Evolutionary conservation across 768 basidiomycete species (phyloP), one percentile per base, ranked within the genome.

Genomic region (Pleurotus djamor): DNA sequence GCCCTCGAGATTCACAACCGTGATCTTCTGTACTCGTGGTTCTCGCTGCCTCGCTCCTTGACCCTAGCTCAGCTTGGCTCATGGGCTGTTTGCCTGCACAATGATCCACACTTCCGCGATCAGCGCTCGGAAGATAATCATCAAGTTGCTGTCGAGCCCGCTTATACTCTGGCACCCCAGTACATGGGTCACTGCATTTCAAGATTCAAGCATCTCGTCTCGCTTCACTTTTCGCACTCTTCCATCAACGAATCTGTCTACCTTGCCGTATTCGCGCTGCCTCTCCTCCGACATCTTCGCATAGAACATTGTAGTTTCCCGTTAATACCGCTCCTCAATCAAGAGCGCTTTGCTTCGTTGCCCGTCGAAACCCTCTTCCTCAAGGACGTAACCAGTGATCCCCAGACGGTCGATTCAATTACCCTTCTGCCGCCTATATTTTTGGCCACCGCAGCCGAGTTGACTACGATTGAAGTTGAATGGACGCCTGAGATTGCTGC

Each of bases 31-130:
- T 43, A 37, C 37, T 44, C 16, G 14, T 44, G 36, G 54, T 56
- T 45, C 41, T 8, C n/a, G 9, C 14, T 56, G 33, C 54, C 54
- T 12, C 36, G 54, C 41, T 43, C 16, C 38, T 38, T 56, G n/a
- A 56, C 54, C 37, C 41, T 56, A 28, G 54, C 54, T 43, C 37
- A 56, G 41, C 41, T n/a, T 43, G 41, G n/a, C 41, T 47, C 38
- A 41, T 4, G 38, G 4, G 2, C 38, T n/a, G 9, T n/a, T 47
- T 17, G 3, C 45, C 13, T 17, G 14, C 16, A 7, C n/a, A 41
- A 47, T 47, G 45, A 47, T 47, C 7, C 16, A 17, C 45, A 47
- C 17, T 8, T 17, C 45, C 13, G n/a, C n/a, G 45, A 47, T 47
- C 45, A 10, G 45, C 45, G 16, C 2, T 17, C 9, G 7, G 45